Percentiles rank a stretch among this genome's conserved stretches.
Evolutionary conservation across 2,329 filamentous ascomycete genomes (phyloP).

Genomic region (Drechmeria coniospora): DNA sequence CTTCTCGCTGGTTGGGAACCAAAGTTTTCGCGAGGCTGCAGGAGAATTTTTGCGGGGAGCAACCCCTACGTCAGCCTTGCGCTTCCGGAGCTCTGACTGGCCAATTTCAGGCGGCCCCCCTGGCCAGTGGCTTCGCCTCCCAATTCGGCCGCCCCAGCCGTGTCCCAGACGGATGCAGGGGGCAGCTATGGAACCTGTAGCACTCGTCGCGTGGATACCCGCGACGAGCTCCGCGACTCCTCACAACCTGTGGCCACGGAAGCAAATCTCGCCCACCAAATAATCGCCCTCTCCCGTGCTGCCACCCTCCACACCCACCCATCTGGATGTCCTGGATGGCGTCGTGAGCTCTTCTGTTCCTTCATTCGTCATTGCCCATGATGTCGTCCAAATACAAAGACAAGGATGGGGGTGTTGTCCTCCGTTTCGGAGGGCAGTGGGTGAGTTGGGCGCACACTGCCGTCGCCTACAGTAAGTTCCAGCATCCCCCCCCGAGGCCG

Average conservation of each 20-base stretch:
- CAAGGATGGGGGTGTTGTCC: slow-evolving; percentile 43
- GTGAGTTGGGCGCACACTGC: slow-evolving; percentile 77
- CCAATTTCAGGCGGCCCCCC: not conserved
- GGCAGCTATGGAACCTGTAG: too few species aligned
- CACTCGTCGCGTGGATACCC: too few species aligned
- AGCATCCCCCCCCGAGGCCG: not conserved
- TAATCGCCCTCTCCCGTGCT: too few species aligned
- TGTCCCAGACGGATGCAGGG: too few species aligned
- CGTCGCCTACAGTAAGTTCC: slow-evolving; percentile 57
- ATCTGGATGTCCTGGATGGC: slow-evolving; percentile 18
- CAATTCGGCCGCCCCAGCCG: not conserved
- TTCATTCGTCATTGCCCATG: slow-evolving; percentile 8
- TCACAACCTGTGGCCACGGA: too few species aligned
- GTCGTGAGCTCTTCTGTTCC: slow-evolving; percentile 9
- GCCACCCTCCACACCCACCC: too few species aligned
- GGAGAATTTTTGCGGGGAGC: slow-evolving; percentile 11
- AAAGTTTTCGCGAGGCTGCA: slow-evolving; percentile 11
- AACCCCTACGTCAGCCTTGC: slow-evolving; percentile 2
- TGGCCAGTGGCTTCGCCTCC: not conserved
- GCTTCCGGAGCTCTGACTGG: not conserved
- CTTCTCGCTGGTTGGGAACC: slow-evolving; percentile 2
- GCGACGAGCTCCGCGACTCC: slow-evolving; percentile 6
- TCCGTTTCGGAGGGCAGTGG: slow-evolving; percentile 72
- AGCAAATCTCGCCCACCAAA: too few species aligned
- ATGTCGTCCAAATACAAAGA: slow-evolving; percentile 42